Conservation (phyloP, 345 rosid genomes). For the Raphanus sativus region DNA sequence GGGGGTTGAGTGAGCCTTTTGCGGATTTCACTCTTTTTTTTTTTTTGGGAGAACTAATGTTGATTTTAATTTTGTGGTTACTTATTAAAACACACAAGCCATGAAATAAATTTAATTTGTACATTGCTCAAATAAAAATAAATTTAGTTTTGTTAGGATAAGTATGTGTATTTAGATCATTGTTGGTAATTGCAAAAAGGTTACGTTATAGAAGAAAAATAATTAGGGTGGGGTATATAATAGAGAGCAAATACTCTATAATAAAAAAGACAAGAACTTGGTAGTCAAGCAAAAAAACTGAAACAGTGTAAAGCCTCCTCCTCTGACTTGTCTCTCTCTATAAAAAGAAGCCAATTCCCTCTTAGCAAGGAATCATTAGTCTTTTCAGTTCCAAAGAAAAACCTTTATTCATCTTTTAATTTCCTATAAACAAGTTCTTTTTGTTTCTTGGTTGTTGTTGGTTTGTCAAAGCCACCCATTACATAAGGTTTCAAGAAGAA, state of each 20-base stretch:
- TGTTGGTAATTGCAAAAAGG: background rate
- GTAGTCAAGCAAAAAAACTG: slow-evolving; percentile 21
- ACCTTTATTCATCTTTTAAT: background rate
- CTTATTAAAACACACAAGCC: too few species aligned
- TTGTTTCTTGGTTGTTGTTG: too few species aligned
- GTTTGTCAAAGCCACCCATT: too few species aligned
- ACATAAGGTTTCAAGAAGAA: background rate
- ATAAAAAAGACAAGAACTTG: slow-evolving; percentile 20
- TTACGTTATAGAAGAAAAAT: background rate
- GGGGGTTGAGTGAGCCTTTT: background rate
- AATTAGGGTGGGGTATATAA: background rate
- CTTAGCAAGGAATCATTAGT: background rate
- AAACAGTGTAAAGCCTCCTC: background rate
- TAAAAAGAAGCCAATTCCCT: background rate
- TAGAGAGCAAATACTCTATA: background rate
- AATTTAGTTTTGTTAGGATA: background rate
- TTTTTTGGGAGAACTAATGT: background rate
- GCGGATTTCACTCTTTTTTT: background rate
- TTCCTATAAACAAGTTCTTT: background rate
- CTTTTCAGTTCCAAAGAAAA: background rate
- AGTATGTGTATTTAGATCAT: background rate
- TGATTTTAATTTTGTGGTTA: background rate
- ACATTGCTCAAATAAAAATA: background rate
- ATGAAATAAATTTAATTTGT: too few species aligned
- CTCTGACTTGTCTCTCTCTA: slow-evolving; percentile 7